Percentiles rank a stretch among this genome's conserved stretches.
Evolutionary conservation across 2,329 filamentous ascomycete genomes (phyloP).

Genomic region (Myrmaecium sp.): DNA sequence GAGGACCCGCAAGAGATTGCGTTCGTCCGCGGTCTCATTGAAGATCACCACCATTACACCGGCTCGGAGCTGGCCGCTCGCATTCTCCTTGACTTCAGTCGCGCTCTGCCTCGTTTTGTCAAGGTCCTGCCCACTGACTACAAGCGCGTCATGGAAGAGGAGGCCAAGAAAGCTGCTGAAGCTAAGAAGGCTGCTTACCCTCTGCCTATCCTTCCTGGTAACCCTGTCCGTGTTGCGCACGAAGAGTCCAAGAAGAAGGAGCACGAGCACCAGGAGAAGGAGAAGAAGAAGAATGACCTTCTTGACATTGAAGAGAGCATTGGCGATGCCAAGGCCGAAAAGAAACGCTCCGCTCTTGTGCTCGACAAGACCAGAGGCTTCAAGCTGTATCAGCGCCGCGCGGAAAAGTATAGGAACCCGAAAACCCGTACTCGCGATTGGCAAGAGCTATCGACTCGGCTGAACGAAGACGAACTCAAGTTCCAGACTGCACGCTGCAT

Average conservation of each 20-base stretch:
- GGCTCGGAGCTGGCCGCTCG: conserved; percentile 88
- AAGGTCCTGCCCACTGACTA: conserved; percentile 92
- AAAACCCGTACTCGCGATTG: conserved; percentile 81
- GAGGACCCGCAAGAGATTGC: conserved; percentile 81
- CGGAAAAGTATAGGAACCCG: conserved; percentile 80
- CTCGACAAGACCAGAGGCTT: conserved; percentile 97
- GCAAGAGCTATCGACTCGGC: conserved; percentile 73
- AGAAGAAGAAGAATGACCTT: conserved; percentile 51
- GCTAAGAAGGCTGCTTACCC: conserved; percentile 73
- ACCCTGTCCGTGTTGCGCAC: conserved; percentile 36
- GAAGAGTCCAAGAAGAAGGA: conserved; percentile 37
- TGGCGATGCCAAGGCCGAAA: conserved; percentile 67
- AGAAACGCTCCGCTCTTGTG: conserved; percentile 75
- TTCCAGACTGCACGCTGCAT: conserved; percentile 95
- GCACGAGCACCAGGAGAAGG: conserved; percentile 43
- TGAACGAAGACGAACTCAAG: conserved; percentile 89
- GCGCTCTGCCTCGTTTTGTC: conserved; percentile 75
- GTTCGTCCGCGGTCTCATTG: conserved; percentile 76
- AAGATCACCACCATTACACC: conserved; percentile 96
- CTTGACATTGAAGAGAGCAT: conserved; percentile 83
- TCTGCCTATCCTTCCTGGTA: conserved; percentile 58
- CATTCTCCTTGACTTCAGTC: conserved; percentile 87
- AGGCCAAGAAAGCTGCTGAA: conserved; percentile 69
- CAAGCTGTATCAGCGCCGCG: conserved; percentile 88
- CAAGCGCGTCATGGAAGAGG: conserved; percentile 79